A percentile compares a stretch with the other conserved stretches of the same genome.
Evolutionary conservation across 1,284 basidiomycete species (phyloP).

Genomic region (Pascua guehoae): DNA sequence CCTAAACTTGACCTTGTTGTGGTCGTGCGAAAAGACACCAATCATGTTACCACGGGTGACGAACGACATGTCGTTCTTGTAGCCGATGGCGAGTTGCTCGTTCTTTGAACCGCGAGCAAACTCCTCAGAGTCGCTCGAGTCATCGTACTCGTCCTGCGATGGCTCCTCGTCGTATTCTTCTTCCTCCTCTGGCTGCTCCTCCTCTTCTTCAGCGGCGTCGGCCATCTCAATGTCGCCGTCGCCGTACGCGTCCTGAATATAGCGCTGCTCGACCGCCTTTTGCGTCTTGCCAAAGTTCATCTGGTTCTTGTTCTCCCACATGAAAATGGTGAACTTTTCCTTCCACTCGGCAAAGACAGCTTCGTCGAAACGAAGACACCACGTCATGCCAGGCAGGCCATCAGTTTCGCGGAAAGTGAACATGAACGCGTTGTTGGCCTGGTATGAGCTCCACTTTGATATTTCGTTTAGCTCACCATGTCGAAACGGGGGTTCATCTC

Average conservation of each 20-base stretch:
- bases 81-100: constrained; percentile 88
- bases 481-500: constrained; percentile 60
- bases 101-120: constrained; percentile 63
- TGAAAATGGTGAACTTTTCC: constrained; percentile 62
- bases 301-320: constrained; percentile 81
- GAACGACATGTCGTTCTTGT: constrained; percentile 93
- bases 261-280: constrained; percentile 60
- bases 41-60: constrained; percentile 94
- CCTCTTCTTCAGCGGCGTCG: constrained; percentile 56
- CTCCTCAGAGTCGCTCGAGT: constrained; percentile 53
- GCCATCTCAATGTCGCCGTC: constrained; percentile 75
- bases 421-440: constrained; percentile 62
- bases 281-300: constrained; percentile 76
- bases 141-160: constrained; percentile 54
- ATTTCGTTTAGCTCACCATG: constrained; percentile 20
- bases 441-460: too few relatives aligned
- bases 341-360: constrained; percentile 64
- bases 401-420: constrained; percentile 55
- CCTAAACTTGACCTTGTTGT: constrained; percentile 77
- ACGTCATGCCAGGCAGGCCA: constrained; percentile 63
- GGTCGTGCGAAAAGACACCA: constrained; percentile 88
- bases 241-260: constrained; percentile 62
- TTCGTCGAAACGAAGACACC: constrained; percentile 72
- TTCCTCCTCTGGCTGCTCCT: constrained; percentile 36
- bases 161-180: constrained; percentile 58